Evolutionary conservation across 2,329 filamentous ascomycete species (phyloP).

Genomic region (Xylaria hypoxylon): DNA sequence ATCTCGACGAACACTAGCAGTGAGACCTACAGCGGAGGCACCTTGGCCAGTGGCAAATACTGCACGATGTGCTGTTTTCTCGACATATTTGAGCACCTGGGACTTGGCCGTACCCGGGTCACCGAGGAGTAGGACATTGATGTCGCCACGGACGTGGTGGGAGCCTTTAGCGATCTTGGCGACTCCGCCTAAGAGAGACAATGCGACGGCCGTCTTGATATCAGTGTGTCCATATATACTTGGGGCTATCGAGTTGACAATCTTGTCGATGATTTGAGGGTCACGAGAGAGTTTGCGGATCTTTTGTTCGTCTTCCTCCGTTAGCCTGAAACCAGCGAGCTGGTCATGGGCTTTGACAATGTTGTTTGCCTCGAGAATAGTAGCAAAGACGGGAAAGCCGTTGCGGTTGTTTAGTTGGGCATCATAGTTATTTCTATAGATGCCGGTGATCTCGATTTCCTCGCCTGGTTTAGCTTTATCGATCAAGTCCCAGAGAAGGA

Average conservation of each 20-base stretch:
- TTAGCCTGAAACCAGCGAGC: conserved; percentile 94
- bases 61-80: conserved; percentile 95
- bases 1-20: conserved; percentile 93
- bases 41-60: conserved; percentile 98
- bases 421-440: conserved; percentile 98
- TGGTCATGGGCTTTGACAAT: conserved; percentile 97
- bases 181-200: conserved; percentile 95
- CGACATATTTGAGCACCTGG: conserved; percentile 95
- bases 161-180: conserved; percentile 90
- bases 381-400: conserved; percentile 97
- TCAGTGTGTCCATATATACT: conserved; percentile 98
- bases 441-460: conserved; percentile 95
- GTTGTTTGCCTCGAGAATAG: conserved; percentile 96
- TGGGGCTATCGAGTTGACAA: conserved; percentile 92
- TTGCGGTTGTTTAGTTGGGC: conserved; percentile 98
- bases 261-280: conserved; percentile 90
- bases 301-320: conserved; percentile 91
- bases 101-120: conserved; percentile 99
- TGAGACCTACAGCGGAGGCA: conserved; percentile 96
- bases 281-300: conserved; percentile 91
- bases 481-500: conserved; percentile 96
- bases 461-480: conserved; percentile 97
- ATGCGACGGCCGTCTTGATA: conserved; percentile 95
- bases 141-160: conserved; percentile 93
- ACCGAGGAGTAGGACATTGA: conserved; percentile 95